Conservation (phyloP, 2,329 filamentous ascomycete genomes). For the Fusarium sp. region DNA sequence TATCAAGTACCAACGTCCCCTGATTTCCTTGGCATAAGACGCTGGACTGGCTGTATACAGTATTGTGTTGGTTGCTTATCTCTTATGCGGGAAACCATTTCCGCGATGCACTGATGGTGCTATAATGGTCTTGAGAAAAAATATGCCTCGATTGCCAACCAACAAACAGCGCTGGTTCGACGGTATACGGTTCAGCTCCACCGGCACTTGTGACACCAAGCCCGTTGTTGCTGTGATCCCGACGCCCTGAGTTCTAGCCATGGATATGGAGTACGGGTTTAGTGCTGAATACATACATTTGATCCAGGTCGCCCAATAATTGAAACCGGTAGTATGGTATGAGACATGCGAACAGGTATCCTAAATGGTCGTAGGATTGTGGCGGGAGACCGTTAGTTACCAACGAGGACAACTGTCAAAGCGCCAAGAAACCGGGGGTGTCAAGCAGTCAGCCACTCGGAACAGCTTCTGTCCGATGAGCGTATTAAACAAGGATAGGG, state of each 20-base stretch:
- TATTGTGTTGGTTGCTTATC: conserved; percentile 22
- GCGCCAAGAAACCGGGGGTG: conserved; percentile 5
- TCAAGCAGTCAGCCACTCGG: background rate
- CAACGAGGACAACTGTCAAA: conserved; percentile 14
- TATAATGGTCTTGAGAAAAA: background rate
- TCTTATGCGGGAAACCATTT: conserved; percentile 32
- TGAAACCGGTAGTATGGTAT: conserved; percentile 23
- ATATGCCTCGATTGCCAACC: background rate
- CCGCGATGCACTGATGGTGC: conserved; percentile 1
- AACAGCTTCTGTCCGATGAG: conserved; percentile 3
- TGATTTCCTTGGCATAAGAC: conserved; percentile 22
- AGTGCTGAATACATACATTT: conserved; percentile 12
- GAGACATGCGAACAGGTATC: conserved; percentile 26
- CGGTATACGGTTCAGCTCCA: conserved; percentile 31
- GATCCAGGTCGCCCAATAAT: conserved; percentile 6
- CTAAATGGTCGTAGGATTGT: conserved; percentile 16
- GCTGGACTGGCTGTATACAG: conserved; percentile 10
- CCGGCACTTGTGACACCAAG: conserved; percentile 25
- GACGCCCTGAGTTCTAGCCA: conserved; percentile 8
- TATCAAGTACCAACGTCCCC: conserved; percentile 7
- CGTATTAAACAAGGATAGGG: conserved; percentile 3
- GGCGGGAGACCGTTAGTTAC: conserved; percentile 5
- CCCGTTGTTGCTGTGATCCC: conserved; percentile 33
- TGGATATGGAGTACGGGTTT: background rate
- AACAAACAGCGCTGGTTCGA: conserved; percentile 19